Base-by-base conservation (phyloP, 1,284 basidiomycete genomes). In the Garcileccinum viscosum region DNA sequence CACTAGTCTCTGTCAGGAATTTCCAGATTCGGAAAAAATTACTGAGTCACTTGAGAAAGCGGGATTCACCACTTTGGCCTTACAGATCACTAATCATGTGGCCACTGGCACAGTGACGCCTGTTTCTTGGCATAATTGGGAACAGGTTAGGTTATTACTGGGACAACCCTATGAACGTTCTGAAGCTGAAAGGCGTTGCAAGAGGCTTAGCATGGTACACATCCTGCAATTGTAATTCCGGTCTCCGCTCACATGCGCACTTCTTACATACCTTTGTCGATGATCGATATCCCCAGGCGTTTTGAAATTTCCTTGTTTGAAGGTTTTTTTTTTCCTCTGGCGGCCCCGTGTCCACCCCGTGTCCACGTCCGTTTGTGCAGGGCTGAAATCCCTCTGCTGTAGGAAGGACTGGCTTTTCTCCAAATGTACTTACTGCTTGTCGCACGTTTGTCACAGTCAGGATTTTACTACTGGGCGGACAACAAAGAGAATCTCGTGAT, bases 81-180 rank as follows among this genome's bases (percentile, higher is more conserved):
- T 60, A 47, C 47, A 67, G 66, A 62, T 67, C 32, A 42, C 15
- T 62, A 32, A 56, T 73, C 67, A 73, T 62, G 59, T 64, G 68
- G 72, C 68, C 53, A n/a, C n/a, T 30, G n/a, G n/a, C n/a, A n/a
- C n/a, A n/a, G n/a, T 30, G 50, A n/a, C 33, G 61, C 30, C 42
- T 35, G 38, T 35, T 40, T 44, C 66, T 67, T 65, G 74, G 72
- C 67, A 60, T 65, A 19, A n/a, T 50, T 42, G 12, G 37, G 47
- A 32, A 38, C 27, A n/a, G n/a, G 32, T 64, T 44, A 19, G 30
- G 42, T 63, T 17, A 35, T 67, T 63, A 33, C 27, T 33, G 14
- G 27, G 14, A 47, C 15, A 17, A 60, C 30, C 19, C 32, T 12
- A 50, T 37, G 30, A 22, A 22, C 56, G n/a, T 42, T 62, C 19